Conservation (phyloP, 352 stramenopile genomes). For the Aphanomyces astaci region DNA sequence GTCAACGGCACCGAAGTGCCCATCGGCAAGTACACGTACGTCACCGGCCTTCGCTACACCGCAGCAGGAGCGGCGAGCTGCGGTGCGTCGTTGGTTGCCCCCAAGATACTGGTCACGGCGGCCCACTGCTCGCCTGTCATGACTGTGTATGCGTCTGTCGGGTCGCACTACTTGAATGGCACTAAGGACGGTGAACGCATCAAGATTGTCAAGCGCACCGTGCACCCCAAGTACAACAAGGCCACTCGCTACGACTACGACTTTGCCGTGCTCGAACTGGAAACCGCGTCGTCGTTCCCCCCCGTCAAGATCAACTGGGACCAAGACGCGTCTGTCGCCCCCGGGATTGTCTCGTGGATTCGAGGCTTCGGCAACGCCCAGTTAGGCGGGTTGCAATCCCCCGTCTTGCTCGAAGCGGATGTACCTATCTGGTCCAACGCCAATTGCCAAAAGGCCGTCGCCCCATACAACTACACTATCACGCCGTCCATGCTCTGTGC, state of each 20-base stretch:
- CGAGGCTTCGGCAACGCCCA: conserved; percentile 25
- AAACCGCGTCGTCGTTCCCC: conserved; percentile 30
- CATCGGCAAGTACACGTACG: conserved; percentile 34
- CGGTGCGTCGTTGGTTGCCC: conserved; percentile 53
- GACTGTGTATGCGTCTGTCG: conserved; percentile 41
- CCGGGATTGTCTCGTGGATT: conserved; percentile 37
- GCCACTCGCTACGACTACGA: conserved; percentile 43
- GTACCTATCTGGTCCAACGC: conserved; percentile 40
- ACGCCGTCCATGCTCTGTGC: conserved; percentile 55
- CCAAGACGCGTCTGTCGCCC: conserved; percentile 40
- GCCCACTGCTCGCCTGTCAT: conserved; percentile 37
- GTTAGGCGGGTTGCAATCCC: conserved; percentile 25
- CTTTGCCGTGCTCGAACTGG: conserved; percentile 51
- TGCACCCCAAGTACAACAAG: conserved; percentile 41
- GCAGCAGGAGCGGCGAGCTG: conserved; percentile 38
- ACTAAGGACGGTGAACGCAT: conserved; percentile 41
- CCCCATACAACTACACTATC: conserved; percentile 25
- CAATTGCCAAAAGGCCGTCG: conserved; percentile 30
- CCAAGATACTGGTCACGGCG: conserved; percentile 54
- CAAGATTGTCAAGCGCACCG: conserved; percentile 37
- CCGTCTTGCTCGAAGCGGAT: conserved; percentile 35
- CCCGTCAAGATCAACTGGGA: conserved; percentile 33
- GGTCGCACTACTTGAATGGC: conserved; percentile 43
- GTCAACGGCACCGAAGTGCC: conserved; percentile 7
- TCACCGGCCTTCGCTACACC: conserved; percentile 35